Evolutionary conservation across 2,329 filamentous ascomycete species (phyloP), one percentile per base, ranked within the genome.

Genomic region (Cylindrodendrum hubeiense): DNA sequence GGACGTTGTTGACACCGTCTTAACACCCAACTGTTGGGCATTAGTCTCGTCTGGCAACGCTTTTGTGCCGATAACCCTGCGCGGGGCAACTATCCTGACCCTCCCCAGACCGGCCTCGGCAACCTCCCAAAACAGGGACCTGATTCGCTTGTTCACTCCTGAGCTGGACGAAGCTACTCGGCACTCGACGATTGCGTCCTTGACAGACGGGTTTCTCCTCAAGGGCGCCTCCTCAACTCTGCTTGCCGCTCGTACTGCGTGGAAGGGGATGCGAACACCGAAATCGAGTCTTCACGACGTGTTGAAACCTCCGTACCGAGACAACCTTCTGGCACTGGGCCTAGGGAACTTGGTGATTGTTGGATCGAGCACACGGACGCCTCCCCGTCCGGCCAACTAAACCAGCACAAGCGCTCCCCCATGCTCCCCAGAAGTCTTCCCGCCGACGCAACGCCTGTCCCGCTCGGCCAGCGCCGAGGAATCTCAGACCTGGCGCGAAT

Each of bases 391-490:
- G 63, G 54, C 56, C 64, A 59, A 62, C 62, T 74, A 58, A 69
- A 61, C 34, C 52, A 67, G 54, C 44, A 70, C 76, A 66, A 70
- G 60, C 66, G 76, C 71, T 68, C 71, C 79, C 85, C 68, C 68
- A 90, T 90, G 88, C 85, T 85, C 84, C 82, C 81, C 75, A 83
- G 78, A 76, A 78, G 78, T 71, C 76, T 76, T 73, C 75, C 78
- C 79, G 81, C 85, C 75, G 77, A 81, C 74, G 76, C 76, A 68
- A 79, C 79, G 69, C 77, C 79, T 72, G 76, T 79, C 75, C 80
- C 85, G 70, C 84, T 88, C 81, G 86, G 87, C 81, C 84, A 87
- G 76, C 86, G 85, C 81, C 87, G 87, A 84, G 84, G 86, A 75
- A 82, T 83, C 78, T 83, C 83, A 79, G 83, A 84, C 76, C 83